Conservation (phyloP, 2,329 filamentous ascomycete species). For the Myriosclerotinia duriaeana region DNA sequence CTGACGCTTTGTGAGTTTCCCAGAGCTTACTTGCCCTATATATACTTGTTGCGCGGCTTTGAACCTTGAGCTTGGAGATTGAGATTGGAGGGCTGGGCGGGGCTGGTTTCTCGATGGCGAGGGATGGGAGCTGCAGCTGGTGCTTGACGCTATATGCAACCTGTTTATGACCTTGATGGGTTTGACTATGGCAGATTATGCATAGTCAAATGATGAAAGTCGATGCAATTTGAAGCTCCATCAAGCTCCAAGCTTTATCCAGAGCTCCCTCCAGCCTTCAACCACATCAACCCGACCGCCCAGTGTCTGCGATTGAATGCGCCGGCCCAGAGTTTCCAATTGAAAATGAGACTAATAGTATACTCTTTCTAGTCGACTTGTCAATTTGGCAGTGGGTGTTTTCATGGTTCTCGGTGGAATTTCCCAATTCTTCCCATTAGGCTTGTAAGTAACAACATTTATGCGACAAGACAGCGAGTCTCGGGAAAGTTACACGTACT, state of each 20-base stretch:
- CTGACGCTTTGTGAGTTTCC: conserved; percentile 78
- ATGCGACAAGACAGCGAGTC: not conserved
- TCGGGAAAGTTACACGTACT: not conserved
- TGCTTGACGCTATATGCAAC: not conserved
- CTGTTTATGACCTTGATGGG: not conserved
- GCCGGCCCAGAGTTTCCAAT: not conserved
- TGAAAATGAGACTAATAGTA: conserved; percentile 35
- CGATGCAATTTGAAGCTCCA: conserved; percentile 6
- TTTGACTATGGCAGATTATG: conserved; percentile 3
- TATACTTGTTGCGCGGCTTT: conserved; percentile 15
- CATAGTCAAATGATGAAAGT: not conserved
- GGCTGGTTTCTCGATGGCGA: not conserved
- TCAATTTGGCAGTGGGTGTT: conserved; percentile 85
- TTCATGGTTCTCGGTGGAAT: conserved; percentile 86
- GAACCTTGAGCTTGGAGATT: not conserved
- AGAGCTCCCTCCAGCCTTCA: conserved; percentile 7
- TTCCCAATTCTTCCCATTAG: conserved; percentile 60
- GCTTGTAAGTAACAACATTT: conserved; percentile 36
- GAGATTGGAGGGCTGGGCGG: conserved; percentile 24
- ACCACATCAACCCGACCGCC: conserved; percentile 7
- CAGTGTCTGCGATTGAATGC: conserved; percentile 28
- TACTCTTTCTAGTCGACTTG: conserved; percentile 68
- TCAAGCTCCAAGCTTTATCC: conserved; percentile 4
- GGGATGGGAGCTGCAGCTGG: not conserved
- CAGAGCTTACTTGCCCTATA: conserved; percentile 9